Conservation (phyloP, 2,329 filamentous ascomycete genomes). For the Cladosporium sp. region DNA sequence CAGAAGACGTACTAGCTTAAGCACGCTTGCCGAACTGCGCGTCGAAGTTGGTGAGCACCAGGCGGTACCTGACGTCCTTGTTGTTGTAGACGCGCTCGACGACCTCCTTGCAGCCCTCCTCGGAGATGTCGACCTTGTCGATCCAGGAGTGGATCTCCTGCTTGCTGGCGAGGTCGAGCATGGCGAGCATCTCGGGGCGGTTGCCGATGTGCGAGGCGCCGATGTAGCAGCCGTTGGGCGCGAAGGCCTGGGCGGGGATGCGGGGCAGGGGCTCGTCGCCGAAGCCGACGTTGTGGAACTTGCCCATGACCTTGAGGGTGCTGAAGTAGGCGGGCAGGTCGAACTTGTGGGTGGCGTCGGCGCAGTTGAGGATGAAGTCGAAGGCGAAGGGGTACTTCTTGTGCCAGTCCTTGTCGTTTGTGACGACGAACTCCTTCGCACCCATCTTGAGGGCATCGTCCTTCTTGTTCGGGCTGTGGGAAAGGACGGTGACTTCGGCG, state of each 20-base stretch:
- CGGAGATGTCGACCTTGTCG: slow-evolving; percentile 65
- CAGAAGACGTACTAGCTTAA: slow-evolving; percentile 15
- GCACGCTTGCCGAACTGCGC: slow-evolving; percentile 55
- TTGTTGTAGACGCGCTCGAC: slow-evolving; percentile 60
- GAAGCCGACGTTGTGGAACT: slow-evolving; percentile 71
- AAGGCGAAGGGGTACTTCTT: slow-evolving; percentile 54
- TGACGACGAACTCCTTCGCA: slow-evolving; percentile 55
- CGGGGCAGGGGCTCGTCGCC: slow-evolving; percentile 62
- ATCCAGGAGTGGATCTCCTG: slow-evolving; percentile 51
- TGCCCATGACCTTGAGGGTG: slow-evolving; percentile 72
- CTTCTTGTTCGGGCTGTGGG: slow-evolving; percentile 54
- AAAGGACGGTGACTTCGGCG: slow-evolving; percentile 57
- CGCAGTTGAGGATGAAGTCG: slow-evolving; percentile 71
- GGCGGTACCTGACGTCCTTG: slow-evolving; percentile 66
- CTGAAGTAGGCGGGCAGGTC: slow-evolving; percentile 66
- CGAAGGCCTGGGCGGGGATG: slow-evolving; percentile 61
- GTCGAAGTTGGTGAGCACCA: slow-evolving; percentile 63
- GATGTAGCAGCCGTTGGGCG: slow-evolving; percentile 60
- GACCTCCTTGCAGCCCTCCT: slow-evolving; percentile 62
- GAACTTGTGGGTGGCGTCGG: slow-evolving; percentile 63
- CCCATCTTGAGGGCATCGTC: slow-evolving; percentile 54
- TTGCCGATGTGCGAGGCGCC: slow-evolving; percentile 45
- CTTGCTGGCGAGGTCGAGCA: slow-evolving; percentile 46
- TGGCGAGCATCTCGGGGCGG: slow-evolving; percentile 45
- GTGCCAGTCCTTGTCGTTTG: slow-evolving; percentile 53